These are phyloP conservation scores for Arachnomyces sp. DNA, from an alignment of 2,329 filamentous ascomycete species.

Conservation along the genomic window DNA sequence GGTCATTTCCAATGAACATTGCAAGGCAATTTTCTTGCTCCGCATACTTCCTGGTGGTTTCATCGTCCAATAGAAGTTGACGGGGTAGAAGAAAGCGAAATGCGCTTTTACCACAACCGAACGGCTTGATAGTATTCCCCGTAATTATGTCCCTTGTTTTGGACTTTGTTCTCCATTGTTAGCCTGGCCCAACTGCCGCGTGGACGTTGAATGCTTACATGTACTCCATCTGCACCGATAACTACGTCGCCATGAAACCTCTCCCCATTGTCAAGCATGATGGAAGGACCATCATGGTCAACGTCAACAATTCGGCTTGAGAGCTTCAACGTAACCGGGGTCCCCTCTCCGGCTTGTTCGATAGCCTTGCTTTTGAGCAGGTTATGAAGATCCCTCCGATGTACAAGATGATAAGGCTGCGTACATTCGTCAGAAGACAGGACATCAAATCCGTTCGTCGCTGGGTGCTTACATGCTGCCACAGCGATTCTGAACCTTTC, in stretches of 20 bases:
- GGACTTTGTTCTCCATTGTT: no score
- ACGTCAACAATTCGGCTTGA: constrained; percentile 1
- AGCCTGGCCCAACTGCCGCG: neutral
- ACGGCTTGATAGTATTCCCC: neutral
- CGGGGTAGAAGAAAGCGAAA: constrained; percentile 5
- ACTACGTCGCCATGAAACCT: constrained; percentile 32
- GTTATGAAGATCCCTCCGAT: no score
- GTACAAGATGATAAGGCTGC: no score
- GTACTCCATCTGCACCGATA: constrained; percentile 43
- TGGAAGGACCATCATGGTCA: constrained; percentile 5
- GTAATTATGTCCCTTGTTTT: no score
- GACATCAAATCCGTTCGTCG: no score
- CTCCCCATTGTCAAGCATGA: constrained; percentile 26
- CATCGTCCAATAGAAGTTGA: constrained; percentile 1
- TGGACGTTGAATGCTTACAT: constrained; percentile 12
- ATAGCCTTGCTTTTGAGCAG: no score
- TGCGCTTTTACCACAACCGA: constrained; percentile 4
- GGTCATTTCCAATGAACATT: no score
- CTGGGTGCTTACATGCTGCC: no score
- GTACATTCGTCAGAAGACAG: no score
- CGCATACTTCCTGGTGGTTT: constrained; percentile 1
- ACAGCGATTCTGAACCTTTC: no score
- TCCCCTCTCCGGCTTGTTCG: constrained; percentile 10
- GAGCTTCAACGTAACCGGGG: neutral
- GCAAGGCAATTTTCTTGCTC: no score